A percentile compares a stretch with the other conserved stretches of the same genome.
phyloP scores from a whole-genome alignment of 140 eudicot genomes.

The Stevia rebaudiana region DNA sequence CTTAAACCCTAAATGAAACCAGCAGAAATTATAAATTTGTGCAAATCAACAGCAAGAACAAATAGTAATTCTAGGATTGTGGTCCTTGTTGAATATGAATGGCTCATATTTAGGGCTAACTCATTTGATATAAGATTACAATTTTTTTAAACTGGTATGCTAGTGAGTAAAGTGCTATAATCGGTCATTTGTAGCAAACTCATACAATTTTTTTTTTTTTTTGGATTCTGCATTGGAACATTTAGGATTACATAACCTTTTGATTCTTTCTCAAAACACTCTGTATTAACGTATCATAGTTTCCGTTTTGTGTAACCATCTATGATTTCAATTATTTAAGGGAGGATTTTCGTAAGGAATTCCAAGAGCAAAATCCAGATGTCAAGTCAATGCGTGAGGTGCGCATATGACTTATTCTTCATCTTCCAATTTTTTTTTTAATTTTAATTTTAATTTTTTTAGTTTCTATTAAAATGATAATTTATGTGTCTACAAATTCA shows the following conservation, averaged over 20 bases:
- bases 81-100: not conserved
- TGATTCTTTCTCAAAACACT: slow-evolving; percentile 6
- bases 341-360: slow-evolving; percentile 95
- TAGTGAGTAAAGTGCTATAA: not conserved
- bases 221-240: not conserved
- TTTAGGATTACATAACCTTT: not conserved
- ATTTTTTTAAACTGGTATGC: not conserved
- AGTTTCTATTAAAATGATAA: not conserved
- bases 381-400: slow-evolving; percentile 89
- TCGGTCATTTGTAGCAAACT: not conserved
- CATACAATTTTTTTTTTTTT: not conserved
- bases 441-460: not conserved
- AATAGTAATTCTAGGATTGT: not conserved
- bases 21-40: not conserved
- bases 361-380: slow-evolving; percentile 76
- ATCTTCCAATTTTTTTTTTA: not conserved
- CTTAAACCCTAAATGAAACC: not conserved
- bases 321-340: slow-evolving; percentile 26
- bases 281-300: not conserved
- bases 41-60: not conserved
- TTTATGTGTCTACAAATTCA: not conserved
- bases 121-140: not conserved
- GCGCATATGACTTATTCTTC: slow-evolving; percentile 15
- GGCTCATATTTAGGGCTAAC: not conserved
- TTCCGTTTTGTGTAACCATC: slow-evolving; percentile 15